These are phyloP conservation scores for Nothopassalora personata DNA, from an alignment of 2,329 filamentous ascomycete genomes.

Conservation along the genomic window DNA sequence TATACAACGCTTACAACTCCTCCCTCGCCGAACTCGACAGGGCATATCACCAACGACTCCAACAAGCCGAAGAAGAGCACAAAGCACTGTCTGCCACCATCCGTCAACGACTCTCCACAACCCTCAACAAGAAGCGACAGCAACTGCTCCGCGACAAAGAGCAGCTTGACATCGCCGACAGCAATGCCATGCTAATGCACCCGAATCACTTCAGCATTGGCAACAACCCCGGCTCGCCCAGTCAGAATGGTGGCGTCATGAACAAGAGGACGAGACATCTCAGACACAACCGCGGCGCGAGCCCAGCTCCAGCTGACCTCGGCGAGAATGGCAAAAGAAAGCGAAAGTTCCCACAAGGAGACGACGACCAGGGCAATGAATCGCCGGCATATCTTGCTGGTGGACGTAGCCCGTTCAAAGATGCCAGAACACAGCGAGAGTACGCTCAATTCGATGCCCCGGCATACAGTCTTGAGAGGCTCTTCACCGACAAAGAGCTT, in stretches of 20 bases:
- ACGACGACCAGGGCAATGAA: constrained; percentile 54
- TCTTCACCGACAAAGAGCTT: constrained; percentile 64
- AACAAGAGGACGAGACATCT: constrained; percentile 60
- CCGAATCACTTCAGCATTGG: constrained; percentile 63
- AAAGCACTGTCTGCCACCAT: constrained; percentile 54
- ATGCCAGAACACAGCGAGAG: constrained; percentile 48
- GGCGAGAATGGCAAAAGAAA: constrained; percentile 51
- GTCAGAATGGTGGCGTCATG: constrained; percentile 44
- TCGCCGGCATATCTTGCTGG: constrained; percentile 51
- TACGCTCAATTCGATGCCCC: constrained; percentile 55
- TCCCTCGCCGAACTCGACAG: constrained; percentile 52
- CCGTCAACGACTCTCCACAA: constrained; percentile 56
- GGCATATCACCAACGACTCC: constrained; percentile 54
- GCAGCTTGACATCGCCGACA: constrained; percentile 61
- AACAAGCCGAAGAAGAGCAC: constrained; percentile 60
- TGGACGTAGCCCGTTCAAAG: constrained; percentile 46
- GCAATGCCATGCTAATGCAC: constrained; percentile 59
- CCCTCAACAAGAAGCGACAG: constrained; percentile 52
- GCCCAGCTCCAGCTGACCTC: constrained; percentile 27
- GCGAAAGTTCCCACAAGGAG: constrained; percentile 49
- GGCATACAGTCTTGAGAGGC: constrained; percentile 56
- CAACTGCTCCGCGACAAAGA: constrained; percentile 60
- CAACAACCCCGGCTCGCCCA: constrained; percentile 55
- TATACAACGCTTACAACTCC: constrained; percentile 60
- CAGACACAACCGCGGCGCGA: constrained; percentile 46